Evolutionary conservation across 345 rosid species (phyloP).

Genomic region (Salix suchowensis): DNA sequence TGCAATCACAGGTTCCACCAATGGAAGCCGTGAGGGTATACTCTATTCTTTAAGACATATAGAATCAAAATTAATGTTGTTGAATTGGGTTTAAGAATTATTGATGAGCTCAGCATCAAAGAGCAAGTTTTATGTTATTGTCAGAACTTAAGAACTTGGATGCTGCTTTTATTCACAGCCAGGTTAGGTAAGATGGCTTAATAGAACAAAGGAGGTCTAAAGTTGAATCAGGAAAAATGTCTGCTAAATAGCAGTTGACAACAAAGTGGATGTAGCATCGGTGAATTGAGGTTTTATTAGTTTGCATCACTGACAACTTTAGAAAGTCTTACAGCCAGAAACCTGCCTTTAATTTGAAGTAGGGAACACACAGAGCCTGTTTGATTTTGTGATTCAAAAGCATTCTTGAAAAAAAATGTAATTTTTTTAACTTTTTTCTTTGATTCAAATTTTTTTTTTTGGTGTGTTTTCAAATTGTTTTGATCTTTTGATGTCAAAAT

Average conservation of each 20-base stretch:
- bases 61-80: not conserved
- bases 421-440: no score
- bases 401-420: no score
- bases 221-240: not conserved
- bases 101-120: not conserved
- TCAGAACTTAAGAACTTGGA: not conserved
- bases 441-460: no score
- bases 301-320: not conserved
- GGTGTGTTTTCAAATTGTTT: no score
- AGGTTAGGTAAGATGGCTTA: not conserved
- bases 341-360: not conserved
- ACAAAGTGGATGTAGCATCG: not conserved
- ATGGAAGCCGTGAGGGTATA: not conserved
- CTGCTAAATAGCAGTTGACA: not conserved
- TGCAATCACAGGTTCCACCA: not conserved
- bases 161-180: not conserved
- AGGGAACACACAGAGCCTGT: not conserved
- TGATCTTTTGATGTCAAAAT: no score
- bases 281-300: not conserved
- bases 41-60: not conserved
- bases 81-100: not conserved
- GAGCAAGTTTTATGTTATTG: not conserved
- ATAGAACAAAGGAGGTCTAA: not conserved
- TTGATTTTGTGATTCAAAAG: no score
- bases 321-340: not conserved